Evolutionary conservation across 805 yeast genomes (phyloP).

Genomic region (Zygosaccharomyces bailii): DNA sequence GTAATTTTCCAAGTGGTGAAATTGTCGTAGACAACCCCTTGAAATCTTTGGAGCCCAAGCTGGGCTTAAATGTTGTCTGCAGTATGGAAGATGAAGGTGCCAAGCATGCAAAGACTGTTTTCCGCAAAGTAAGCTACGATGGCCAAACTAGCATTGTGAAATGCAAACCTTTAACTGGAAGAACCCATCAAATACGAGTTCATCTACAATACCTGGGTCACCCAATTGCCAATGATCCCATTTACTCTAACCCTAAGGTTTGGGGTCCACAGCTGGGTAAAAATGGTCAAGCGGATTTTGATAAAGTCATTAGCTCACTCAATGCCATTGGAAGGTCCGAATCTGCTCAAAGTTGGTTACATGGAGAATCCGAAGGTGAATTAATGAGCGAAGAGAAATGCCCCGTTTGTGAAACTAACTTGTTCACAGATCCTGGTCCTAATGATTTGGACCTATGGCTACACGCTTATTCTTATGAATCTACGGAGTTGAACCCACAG

Average conservation of each 20-base stretch:
- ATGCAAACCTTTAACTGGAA: slow-evolving; percentile 85
- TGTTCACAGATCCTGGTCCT: slow-evolving; percentile 85
- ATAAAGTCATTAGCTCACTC: slow-evolving; percentile 46
- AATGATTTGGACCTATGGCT: slow-evolving; percentile 86
- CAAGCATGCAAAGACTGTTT: slow-evolving; percentile 71
- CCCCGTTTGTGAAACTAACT: slow-evolving; percentile 59
- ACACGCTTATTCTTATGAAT: slow-evolving; percentile 81
- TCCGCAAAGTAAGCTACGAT: slow-evolving; percentile 66
- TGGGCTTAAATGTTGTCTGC: slow-evolving; percentile 58
- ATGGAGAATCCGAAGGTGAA: slow-evolving; percentile 62
- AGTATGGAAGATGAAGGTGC: slow-evolving; percentile 35
- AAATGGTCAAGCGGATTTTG: slow-evolving; percentile 49
- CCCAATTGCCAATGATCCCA: slow-evolving; percentile 91
- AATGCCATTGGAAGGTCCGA: slow-evolving; percentile 67
- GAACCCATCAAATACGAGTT: slow-evolving; percentile 94
- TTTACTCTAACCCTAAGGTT: slow-evolving; percentile 69
- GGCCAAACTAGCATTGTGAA: slow-evolving; percentile 60
- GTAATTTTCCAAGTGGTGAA: slow-evolving; percentile 70
- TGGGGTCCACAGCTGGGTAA: slow-evolving; percentile 82
- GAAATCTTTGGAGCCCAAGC: slow-evolving; percentile 66
- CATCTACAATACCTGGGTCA: slow-evolving; percentile 85
- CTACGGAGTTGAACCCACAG: slow-evolving; percentile 38
- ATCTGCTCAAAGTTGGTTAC: slow-evolving; percentile 65
- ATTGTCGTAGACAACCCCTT: slow-evolving; percentile 65
- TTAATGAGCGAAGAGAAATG: slow-evolving; percentile 57